Evolutionary conservation across 2,329 filamentous ascomycete species (phyloP).

Genomic region (Beauveria sp.): DNA sequence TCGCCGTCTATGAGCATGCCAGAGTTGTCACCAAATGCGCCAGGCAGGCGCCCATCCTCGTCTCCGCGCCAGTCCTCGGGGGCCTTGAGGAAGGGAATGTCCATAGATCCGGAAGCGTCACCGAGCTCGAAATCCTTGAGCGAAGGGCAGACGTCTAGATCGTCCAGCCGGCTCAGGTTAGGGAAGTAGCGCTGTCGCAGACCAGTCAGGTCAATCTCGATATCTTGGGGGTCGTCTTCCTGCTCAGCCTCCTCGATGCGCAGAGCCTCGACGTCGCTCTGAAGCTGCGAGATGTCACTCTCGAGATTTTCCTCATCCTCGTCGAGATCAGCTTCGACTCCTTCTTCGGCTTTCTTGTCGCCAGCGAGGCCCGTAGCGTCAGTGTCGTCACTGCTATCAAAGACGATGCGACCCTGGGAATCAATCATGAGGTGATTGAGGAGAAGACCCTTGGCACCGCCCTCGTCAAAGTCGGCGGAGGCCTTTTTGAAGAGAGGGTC

Average conservation of each 20-base stretch:
- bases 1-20: constrained; percentile 83
- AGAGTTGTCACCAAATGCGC: constrained; percentile 57
- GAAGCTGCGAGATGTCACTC: constrained; percentile 16
- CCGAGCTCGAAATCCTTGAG: constrained; percentile 91
- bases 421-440: constrained; percentile 98
- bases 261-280: constrained; percentile 15
- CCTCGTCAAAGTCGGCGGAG: constrained; percentile 96
- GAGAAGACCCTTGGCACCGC: constrained; percentile 88
- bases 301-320: constrained; percentile 29
- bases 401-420: constrained; percentile 83
- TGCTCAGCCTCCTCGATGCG: constrained; percentile 34
- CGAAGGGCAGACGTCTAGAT: constrained; percentile 89
- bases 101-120: constrained; percentile 73
- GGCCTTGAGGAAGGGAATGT: constrained; percentile 87
- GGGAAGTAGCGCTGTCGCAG: constrained; percentile 81
- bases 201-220: constrained; percentile 70
- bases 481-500: constrained; percentile 99
- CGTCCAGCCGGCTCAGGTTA: constrained; percentile 66
- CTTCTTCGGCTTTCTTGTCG: constrained; percentile 35
- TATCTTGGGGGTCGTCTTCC: constrained; percentile 37
- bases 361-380: constrained; percentile 86
- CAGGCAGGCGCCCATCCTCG: constrained; percentile 51
- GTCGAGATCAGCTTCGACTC: constrained; percentile 32
- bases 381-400: constrained; percentile 91
- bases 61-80: constrained; percentile 77